These are phyloP conservation scores for Eutypa lata DNA, from an alignment of 2,329 filamentous ascomycete species.

Conservation along the genomic window DNA sequence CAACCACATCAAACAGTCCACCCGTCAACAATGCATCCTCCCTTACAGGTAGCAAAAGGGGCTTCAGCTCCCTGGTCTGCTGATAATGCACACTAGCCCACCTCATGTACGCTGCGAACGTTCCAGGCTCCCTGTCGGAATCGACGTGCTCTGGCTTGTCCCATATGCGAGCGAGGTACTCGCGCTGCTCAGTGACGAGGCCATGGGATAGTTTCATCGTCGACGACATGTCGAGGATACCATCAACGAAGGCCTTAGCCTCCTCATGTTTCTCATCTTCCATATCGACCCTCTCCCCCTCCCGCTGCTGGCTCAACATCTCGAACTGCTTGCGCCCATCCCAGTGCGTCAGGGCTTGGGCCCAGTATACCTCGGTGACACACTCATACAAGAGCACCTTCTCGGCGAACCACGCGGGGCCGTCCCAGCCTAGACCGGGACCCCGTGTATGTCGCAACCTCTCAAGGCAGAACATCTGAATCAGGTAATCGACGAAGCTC, in stretches of 20 bases:
- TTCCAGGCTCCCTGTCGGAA: constrained; percentile 24
- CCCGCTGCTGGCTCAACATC: constrained; percentile 5
- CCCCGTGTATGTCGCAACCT: neutral
- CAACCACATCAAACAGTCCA: neutral
- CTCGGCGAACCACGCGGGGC: neutral
- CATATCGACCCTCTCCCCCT: constrained; percentile 4
- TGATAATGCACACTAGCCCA: constrained; percentile 28
- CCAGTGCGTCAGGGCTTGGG: neutral
- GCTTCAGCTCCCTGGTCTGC: constrained; percentile 22
- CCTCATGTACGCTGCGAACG: constrained; percentile 30
- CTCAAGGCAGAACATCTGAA: constrained; percentile 1
- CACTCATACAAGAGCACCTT: neutral
- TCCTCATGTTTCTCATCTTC: constrained; percentile 8
- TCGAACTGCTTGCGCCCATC: constrained; percentile 5
- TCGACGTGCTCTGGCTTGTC: constrained; percentile 27
- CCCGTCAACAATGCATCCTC: neutral
- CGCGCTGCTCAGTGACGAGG: constrained; percentile 20
- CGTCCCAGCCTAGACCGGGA: neutral
- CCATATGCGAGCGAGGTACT: constrained; percentile 20
- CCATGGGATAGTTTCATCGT: constrained; percentile 32
- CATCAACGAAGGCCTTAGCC: constrained; percentile 20
- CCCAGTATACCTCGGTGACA: constrained; percentile 1
- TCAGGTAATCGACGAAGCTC: neutral
- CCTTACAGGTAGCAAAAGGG: neutral
- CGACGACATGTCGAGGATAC: constrained; percentile 23